Base-by-base conservation (phyloP, 2,329 filamentous ascomycete genomes). In the Fusarium annulatum region DNA sequence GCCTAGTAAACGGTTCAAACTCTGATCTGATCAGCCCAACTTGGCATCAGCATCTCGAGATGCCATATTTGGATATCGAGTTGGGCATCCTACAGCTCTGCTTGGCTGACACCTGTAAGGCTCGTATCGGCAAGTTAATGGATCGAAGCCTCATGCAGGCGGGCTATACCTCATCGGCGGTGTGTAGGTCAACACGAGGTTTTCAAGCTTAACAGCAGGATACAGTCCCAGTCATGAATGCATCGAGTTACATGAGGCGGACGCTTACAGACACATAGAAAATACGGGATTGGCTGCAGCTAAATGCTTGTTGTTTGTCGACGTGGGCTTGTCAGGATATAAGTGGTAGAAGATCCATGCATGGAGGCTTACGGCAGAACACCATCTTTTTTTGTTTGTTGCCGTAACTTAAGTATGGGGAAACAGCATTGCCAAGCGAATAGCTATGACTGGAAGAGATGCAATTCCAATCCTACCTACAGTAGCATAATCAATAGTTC, bases 51-150 rank as follows among this genome's bases (percentile, higher is more conserved):
- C 59, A 69, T 70, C 52, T 46, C 28, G 51, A 62, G 39, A 71
- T 71, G n/a, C 61, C 67, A 71, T 67, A 52, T 67, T 71, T 71
- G 67, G 53, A 55, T 28, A 42, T 70, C 36, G 39, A 26, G 34
- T 43, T 56, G 21, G 52, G 43, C 51, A 64, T 53, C 51, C 51
- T 30, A 53, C 34, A 58, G 52, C 51, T 69, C 52, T 64, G 51
- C 61, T 58, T 67, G 67, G 68, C 36, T 61, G 49, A 41, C 33
- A 39, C 42, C 45, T 46, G 42, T 73, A 73, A 63, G 71, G 67
- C 71, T 73, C 71, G 71, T 73, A 74, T 73, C 67, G 58, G 71
- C 67, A 61, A 61, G 61, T 42, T 61, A 39, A 71, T 63, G 58
- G 68, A 69, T 65, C 58, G 49, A 62, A 65, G 64, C 36, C 49